phyloP scores from a whole-genome alignment of 768 basidiomycete species.

The Podaxis sp. region DNA sequence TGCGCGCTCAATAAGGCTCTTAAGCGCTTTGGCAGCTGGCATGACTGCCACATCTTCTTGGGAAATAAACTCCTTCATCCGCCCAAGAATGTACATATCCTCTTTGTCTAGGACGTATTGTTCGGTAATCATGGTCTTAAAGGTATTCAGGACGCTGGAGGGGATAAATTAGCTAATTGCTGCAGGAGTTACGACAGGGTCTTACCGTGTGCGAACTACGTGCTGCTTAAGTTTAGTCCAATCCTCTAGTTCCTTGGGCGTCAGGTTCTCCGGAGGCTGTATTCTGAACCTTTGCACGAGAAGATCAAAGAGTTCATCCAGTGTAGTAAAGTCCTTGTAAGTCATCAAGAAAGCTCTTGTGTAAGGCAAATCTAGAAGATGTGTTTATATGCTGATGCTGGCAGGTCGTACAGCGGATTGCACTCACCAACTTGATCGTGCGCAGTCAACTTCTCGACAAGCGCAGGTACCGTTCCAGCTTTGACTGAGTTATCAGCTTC shows the following conservation, averaged over 20 bases:
- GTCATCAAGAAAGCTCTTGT: conserved; percentile 93
- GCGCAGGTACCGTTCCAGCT: conserved; percentile 81
- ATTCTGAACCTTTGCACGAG: conserved; percentile 81
- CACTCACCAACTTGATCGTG: conserved; percentile 82
- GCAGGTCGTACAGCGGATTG: neutral
- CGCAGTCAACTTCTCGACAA: conserved; percentile 87
- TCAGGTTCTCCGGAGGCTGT: conserved; percentile 66
- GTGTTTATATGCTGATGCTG: neutral
- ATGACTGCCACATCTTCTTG: conserved; percentile 61
- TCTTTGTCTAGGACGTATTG: conserved; percentile 84
- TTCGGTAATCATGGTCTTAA: conserved; percentile 87
- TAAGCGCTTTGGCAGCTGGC: conserved; percentile 72
- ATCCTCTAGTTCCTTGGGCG: conserved; percentile 58
- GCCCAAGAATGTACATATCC: conserved; percentile 76
- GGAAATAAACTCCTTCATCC: conserved; percentile 78
- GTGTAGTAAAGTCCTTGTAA: conserved; percentile 89
- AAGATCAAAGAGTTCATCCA: conserved; percentile 79
- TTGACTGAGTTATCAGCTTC: conserved; percentile 82
- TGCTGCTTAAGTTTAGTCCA: conserved; percentile 89
- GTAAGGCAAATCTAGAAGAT: conserved; percentile 64
- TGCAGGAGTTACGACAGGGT: conserved; percentile 15
- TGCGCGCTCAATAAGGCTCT: conserved; percentile 72
- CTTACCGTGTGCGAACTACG: conserved; percentile 83
- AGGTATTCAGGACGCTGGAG: conserved; percentile 80
- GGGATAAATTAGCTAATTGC: neutral